phyloP scores from a whole-genome alignment of 257 asterid genomes.

The Nicotiana obtusifolia region DNA sequence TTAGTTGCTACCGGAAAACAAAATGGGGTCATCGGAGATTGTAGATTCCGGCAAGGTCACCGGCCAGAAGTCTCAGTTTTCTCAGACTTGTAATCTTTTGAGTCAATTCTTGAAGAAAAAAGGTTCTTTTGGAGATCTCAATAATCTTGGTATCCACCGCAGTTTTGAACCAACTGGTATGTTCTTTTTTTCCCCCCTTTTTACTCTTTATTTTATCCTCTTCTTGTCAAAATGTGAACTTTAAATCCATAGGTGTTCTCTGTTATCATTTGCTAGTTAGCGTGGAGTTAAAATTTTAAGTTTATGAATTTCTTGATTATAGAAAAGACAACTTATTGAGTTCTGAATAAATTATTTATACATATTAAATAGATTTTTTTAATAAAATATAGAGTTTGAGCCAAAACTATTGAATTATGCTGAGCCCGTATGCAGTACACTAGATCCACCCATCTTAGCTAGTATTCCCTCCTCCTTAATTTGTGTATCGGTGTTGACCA shows the following conservation, averaged over 20 bases:
- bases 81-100: constrained; percentile 23
- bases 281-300: too few species aligned
- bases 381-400: too few species aligned
- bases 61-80: constrained; percentile 21
- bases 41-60: constrained; percentile 19
- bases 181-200: background rate
- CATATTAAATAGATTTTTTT: accelerated
- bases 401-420: too few species aligned
- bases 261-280: too few species aligned
- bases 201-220: too few species aligned
- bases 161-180: constrained; percentile 10
- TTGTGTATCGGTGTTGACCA: too few species aligned
- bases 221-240: background rate
- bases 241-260: background rate
- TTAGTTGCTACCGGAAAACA: background rate
- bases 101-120: constrained; percentile 28
- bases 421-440: too few species aligned
- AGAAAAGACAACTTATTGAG: too few species aligned
- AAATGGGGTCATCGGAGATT: constrained; percentile 19
- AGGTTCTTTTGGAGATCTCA: constrained; percentile 20
- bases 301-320: too few species aligned
- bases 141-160: constrained; percentile 12
- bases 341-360: too few species aligned
- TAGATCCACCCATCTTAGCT: too few species aligned
- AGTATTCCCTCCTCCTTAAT: too few species aligned